phyloP scores from a whole-genome alignment of 108 stramenopile species.

The Pseudonitzschia pungens region DNA sequence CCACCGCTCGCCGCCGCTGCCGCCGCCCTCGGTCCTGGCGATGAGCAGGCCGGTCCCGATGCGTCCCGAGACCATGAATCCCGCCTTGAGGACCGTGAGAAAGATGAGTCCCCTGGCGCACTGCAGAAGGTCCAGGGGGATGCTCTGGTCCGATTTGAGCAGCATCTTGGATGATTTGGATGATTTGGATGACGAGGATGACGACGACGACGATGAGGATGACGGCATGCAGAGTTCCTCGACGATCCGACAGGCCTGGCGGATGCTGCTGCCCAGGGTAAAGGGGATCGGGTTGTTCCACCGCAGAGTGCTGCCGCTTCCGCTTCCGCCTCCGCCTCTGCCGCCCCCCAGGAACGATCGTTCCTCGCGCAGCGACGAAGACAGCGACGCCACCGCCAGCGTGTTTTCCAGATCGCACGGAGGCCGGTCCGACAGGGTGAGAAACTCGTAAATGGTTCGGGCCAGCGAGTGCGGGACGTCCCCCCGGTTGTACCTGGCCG shows the following conservation, averaged over 20 bases:
- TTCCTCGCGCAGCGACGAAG: too few relatives aligned
- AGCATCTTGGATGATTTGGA: background rate
- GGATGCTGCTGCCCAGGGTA: constrained; percentile 55
- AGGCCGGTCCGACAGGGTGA: constrained; percentile 37
- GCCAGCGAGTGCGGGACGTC: constrained; percentile 27
- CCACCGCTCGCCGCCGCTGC: constrained; percentile 31
- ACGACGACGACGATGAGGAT: too few relatives aligned
- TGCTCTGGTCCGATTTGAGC: constrained; percentile 41
- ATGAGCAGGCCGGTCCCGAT: constrained; percentile 78
- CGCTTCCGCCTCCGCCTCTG: background rate
- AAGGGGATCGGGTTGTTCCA: constrained; percentile 58
- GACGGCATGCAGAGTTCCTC: constrained; percentile 42
- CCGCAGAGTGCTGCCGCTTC: constrained; percentile 1
- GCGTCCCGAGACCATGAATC: constrained; percentile 67
- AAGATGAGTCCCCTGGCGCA: constrained; percentile 74
- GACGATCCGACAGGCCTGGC: constrained; percentile 56
- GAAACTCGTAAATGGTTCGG: constrained; percentile 41
- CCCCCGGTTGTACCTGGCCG: constrained; percentile 36
- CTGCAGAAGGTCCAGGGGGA: constrained; percentile 72
- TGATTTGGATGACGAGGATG: too few relatives aligned
- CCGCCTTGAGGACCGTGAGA: constrained; percentile 78
- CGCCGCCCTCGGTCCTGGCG: constrained; percentile 39
- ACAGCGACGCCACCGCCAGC: background rate
- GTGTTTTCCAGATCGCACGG: constrained; percentile 55
- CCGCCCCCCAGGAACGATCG: background rate